Conservation (phyloP, 768 basidiomycete genomes). For the Termitomyces sp. region DNA sequence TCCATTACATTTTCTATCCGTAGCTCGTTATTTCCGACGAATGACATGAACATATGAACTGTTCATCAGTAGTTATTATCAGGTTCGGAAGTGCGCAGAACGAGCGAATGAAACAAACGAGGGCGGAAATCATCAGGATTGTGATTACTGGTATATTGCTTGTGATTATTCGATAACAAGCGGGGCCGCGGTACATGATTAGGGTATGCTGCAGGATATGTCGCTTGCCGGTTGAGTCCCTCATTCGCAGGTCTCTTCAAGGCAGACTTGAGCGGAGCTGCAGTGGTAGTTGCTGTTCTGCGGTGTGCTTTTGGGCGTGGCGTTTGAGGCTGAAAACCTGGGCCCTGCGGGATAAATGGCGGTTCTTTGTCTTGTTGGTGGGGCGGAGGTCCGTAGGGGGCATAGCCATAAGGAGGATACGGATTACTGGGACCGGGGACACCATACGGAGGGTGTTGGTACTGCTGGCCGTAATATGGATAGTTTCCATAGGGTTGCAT, state of each 20-base stretch:
- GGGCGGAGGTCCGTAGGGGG: conserved; percentile 18
- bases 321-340: conserved; percentile 12
- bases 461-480: conserved; percentile 44
- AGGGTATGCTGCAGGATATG: conserved; percentile 18
- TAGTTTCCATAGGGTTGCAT: conserved; percentile 38
- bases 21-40: conserved; percentile 64
- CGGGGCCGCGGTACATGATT: conserved; percentile 10
- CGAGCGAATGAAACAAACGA: conserved; percentile 24
- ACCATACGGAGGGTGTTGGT: conserved; percentile 37
- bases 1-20: conserved; percentile 50
- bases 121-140: conserved; percentile 25
- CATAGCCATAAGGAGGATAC: conserved; percentile 33
- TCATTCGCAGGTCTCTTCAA: conserved; percentile 44
- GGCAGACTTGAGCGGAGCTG: conserved; percentile 49
- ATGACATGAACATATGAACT: conserved; percentile 76
- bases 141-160: conserved; percentile 11
- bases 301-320: conserved; percentile 34
- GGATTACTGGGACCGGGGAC: conserved; percentile 34
- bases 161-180: conserved; percentile 5
- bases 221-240: conserved; percentile 20
- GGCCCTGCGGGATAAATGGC: conserved; percentile 17
- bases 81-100: conserved; percentile 2
- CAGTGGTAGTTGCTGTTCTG: conserved; percentile 24
- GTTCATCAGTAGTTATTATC: conserved; percentile 9
- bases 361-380: conserved; percentile 23